Evolutionary conservation across 768 basidiomycete genomes (phyloP), one percentile per base, ranked within the genome.

Genomic region (Trametes maxima): DNA sequence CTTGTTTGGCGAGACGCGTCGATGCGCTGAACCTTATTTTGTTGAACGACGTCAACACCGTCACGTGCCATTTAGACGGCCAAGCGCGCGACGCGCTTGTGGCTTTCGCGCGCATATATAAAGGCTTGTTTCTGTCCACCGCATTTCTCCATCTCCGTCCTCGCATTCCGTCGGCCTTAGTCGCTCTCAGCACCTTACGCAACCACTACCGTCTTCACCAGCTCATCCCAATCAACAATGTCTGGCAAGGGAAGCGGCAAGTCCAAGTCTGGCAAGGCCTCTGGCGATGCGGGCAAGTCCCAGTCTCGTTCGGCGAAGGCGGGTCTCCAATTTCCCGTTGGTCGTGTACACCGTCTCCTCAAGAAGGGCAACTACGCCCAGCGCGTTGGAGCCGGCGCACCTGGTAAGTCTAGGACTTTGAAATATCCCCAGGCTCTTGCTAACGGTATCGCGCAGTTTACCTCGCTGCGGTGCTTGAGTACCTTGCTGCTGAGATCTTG

Each of bases 401-500:
- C 89, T 70, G 89, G 89, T 90, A 63, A 24, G 78, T 73, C 12
- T n/a, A 25, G 11, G 21, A 11, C 5, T 50, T 14, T 53, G 24
- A 2, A 3, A 14, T 39, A 42, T 12, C 10, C 54, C 24, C 11
- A 28, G 33, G 0, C 8, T 3, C n/a, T 19, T 42, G 37, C 60
- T 45, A 22, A 57, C 35, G 21, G 60, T 13, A 44, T 47, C 40
- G 57, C 44, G 60, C 35, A 90, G 92, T 95, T 48, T 95, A 95
- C 77, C 88, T 95, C 65, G 94, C 92, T 54, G 92, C 92, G 47
- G 94, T 95, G 59, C 87, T 95, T 60, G 94, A 95, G 73, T 94
- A 96, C 76, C 84, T 95, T 62, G 86, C 93, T 42, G 94, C 94
- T 47, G 94, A 96, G 74, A 95, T 96, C 74, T 85, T 96, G 68